These are phyloP conservation scores for Suillus weaverae DNA, from an alignment of 768 basidiomycete genomes.

Conservation along the genomic window DNA sequence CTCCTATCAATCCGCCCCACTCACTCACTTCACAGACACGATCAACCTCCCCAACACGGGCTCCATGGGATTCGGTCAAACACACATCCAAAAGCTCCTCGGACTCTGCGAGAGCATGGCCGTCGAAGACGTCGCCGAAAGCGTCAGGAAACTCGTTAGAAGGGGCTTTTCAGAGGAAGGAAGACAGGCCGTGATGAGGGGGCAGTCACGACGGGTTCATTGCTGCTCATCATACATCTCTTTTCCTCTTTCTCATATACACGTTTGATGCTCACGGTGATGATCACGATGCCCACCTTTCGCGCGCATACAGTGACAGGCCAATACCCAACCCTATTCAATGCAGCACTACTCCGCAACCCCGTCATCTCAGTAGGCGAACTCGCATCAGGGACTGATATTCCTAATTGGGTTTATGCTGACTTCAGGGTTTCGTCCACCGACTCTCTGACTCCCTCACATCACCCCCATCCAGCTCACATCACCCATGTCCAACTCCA, in stretches of 20 bases:
- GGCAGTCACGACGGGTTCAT: constrained; percentile 76
- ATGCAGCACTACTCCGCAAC: constrained; percentile 63
- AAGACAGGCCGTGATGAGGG: constrained; percentile 55
- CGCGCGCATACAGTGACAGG: constrained; percentile 50
- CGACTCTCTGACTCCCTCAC: not conserved
- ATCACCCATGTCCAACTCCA: no score
- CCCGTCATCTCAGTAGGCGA: constrained; percentile 67
- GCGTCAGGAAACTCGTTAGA: constrained; percentile 49
- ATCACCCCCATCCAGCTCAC: no score
- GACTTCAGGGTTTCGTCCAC: constrained; percentile 38
- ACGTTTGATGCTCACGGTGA: no score
- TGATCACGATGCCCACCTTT: no score
- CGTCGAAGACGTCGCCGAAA: constrained; percentile 61
- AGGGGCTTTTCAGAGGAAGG: constrained; percentile 50
- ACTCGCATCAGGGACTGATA: constrained; percentile 51
- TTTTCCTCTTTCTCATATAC: not conserved
- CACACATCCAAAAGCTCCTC: constrained; percentile 49
- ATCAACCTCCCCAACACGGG: constrained; percentile 64
- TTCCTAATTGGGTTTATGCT: constrained; percentile 63
- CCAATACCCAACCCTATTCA: constrained; percentile 60
- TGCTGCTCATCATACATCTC: constrained; percentile 43
- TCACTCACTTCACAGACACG: constrained; percentile 42
- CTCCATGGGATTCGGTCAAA: constrained; percentile 64
- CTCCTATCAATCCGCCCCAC: not conserved
- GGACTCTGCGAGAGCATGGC: constrained; percentile 66